Evolutionary conservation across 73 alveolate genomes (phyloP).

Genomic region (Breviolum minutum): DNA sequence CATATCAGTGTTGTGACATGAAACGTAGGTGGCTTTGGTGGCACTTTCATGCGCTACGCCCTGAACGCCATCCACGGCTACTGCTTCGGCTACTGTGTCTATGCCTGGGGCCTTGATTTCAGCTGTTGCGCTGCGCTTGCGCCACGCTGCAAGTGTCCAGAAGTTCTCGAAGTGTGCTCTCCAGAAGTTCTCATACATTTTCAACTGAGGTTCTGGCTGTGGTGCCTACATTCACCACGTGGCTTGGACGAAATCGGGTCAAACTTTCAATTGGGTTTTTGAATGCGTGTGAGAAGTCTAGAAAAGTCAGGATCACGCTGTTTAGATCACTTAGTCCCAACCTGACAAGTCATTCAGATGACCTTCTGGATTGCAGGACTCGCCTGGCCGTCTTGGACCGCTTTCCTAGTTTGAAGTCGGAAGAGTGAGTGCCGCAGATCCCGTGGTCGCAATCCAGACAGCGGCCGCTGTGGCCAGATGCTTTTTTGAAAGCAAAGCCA

Average conservation of each 20-base stretch:
- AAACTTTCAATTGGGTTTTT: neutral
- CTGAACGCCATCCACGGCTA: slow-evolving; percentile 30
- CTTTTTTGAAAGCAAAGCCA: too few relatives aligned
- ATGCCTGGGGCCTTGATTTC: neutral
- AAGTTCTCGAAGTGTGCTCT: neutral
- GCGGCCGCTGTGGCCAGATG: too few relatives aligned
- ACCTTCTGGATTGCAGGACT: neutral
- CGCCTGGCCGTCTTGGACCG: slow-evolving; percentile 23
- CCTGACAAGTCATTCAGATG: neutral
- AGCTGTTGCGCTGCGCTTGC: neutral
- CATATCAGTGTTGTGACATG: neutral
- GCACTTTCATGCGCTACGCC: slow-evolving; percentile 46
- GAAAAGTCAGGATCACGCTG: neutral
- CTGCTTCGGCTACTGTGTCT: slow-evolving; percentile 87
- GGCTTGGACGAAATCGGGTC: neutral
- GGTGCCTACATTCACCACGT: neutral
- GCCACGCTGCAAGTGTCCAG: neutral
- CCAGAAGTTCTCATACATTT: neutral
- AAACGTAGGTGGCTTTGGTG: slow-evolving; percentile 51
- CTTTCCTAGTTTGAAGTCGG: slow-evolving; percentile 39
- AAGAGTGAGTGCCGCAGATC: neutral
- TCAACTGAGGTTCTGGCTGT: neutral
- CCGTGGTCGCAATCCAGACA: too few relatives aligned
- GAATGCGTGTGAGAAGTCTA: neutral
- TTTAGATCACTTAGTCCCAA: neutral